These are phyloP conservation scores for Epichloe sibirici DNA, from an alignment of 2,329 filamentous ascomycete species.

Conservation along the genomic window DNA sequence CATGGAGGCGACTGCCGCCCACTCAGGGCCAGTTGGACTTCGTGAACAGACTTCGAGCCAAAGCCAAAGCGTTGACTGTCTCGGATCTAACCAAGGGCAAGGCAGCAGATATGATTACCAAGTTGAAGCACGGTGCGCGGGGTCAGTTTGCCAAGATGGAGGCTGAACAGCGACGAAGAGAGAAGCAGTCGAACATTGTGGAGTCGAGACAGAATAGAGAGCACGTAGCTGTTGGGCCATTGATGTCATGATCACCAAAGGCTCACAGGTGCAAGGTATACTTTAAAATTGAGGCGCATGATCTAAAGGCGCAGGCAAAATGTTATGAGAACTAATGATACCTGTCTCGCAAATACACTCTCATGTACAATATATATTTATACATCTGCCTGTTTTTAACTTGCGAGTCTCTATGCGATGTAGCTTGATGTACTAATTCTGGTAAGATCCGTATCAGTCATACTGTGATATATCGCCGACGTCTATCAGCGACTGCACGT, in stretches of 20 bases:
- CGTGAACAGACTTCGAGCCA: constrained; percentile 51
- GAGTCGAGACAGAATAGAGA: constrained; percentile 35
- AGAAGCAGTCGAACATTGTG: constrained; percentile 22
- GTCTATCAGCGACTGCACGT: too few relatives aligned
- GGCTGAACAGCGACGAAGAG: constrained; percentile 37
- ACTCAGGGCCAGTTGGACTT: constrained; percentile 54
- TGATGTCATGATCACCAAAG: constrained; percentile 17
- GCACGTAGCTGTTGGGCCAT: constrained; percentile 42
- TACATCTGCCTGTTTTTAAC: not conserved
- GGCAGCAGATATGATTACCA: constrained; percentile 85
- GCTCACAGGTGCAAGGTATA: not conserved
- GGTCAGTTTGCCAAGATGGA: constrained; percentile 45
- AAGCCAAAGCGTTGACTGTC: constrained; percentile 38
- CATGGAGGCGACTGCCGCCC: constrained; percentile 60
- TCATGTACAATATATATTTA: not conserved
- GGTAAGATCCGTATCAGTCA: too few relatives aligned
- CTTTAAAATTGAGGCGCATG: not conserved
- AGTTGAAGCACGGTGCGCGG: constrained; percentile 71
- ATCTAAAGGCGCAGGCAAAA: not conserved
- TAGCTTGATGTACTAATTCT: too few relatives aligned
- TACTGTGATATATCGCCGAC: too few relatives aligned
- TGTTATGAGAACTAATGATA: not conserved
- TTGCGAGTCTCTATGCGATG: too few relatives aligned
- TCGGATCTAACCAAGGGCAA: constrained; percentile 62
- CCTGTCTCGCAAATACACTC: not conserved